Percentiles rank a stretch among this genome's conserved stretches.
phyloP scores from a whole-genome alignment of 1,139 yeast genomes.

The Saccharomyces hybrid region DNA sequence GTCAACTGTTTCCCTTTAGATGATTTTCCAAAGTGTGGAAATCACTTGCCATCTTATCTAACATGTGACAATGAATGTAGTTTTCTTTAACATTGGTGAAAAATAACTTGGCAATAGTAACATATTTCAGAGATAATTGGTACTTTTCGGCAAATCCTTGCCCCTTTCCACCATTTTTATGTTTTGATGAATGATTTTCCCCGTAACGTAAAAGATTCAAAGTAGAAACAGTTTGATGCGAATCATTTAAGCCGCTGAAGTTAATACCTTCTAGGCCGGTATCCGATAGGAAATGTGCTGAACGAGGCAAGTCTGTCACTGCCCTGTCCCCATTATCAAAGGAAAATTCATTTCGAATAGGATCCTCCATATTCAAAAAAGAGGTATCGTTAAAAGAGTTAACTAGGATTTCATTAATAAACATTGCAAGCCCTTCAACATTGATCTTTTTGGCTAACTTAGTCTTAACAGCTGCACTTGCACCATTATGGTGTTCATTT shows the following conservation, averaged over 20 bases:
- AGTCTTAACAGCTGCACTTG: neutral
- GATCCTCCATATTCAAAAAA: slow-evolving; percentile 24
- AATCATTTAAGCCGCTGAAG: neutral
- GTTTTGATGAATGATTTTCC: neutral
- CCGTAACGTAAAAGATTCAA: neutral
- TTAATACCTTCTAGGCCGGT: neutral
- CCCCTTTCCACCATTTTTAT: neutral
- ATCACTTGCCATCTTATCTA: slow-evolving; percentile 23
- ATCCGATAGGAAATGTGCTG: neutral
- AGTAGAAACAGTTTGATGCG: neutral
- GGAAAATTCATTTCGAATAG: slow-evolving; percentile 14
- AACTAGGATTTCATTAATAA: slow-evolving; percentile 26
- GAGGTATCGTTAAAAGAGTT: slow-evolving; percentile 29
- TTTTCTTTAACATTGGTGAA: slow-evolving; percentile 20
- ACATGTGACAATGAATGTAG: slow-evolving; percentile 23
- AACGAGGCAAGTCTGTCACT: neutral
- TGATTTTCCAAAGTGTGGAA: slow-evolving; percentile 18
- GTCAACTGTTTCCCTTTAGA: slow-evolving; percentile 8
- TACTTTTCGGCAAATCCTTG: slow-evolving; percentile 28
- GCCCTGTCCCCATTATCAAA: slow-evolving; percentile 8
- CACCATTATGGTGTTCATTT: slow-evolving; percentile 1
- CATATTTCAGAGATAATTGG: slow-evolving; percentile 27
- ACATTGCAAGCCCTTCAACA: slow-evolving; percentile 20
- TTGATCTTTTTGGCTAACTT: slow-evolving; percentile 2
- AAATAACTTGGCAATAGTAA: slow-evolving; percentile 25